Evolutionary conservation across 1,139 yeast genomes (phyloP), one percentile per base, ranked within the genome.

Genomic region (Kodamaea plutei): DNA sequence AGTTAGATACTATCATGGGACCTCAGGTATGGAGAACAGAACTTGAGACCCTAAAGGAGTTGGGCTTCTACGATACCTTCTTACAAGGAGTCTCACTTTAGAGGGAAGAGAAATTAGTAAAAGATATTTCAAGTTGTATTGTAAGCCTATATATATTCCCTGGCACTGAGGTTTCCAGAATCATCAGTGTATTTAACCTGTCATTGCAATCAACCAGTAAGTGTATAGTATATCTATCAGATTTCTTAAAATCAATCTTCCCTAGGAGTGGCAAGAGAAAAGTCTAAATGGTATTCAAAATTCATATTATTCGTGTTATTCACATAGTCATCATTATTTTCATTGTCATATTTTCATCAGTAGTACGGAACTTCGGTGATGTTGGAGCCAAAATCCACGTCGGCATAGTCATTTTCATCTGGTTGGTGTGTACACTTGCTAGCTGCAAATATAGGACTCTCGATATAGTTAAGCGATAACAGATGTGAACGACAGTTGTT

Each of bases 1-100:
- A 71, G 33, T 47, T 73, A 33, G 67, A 69, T 37, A 37, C 43
- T 4, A 63, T 63, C 7, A 30, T 66, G 37, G 69, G 71, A 2
- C 41, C 57, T 24, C 38, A 41, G n/a, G 41, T 43, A 23, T 66
- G 73, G 73, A 33, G 40, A 1, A 36, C 35, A 9, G 69, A 64
- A 35, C 25, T 61, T 17, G 53, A 56, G 1, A 38, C 30, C 5
- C 33, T 61, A 10, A 35, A 38, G 17, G 56, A 48, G 26, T 43
- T 62, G 26, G 68, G 62, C 14, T 56, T 48, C 37, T 63, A 51
- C 37, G 48, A 54, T 20, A 34, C 29, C 13, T 23, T 9, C 13
- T 18, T 21, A 12, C 12, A 21, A 12, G 8, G 12, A 21, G 8
- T 17, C n/a, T n/a, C n/a, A n/a, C n/a, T n/a, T n/a, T n/a, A n/a